Evolutionary conservation across 371 early-diverging fungal species (phyloP).

Genomic region (Rhizomucor miehei): DNA sequence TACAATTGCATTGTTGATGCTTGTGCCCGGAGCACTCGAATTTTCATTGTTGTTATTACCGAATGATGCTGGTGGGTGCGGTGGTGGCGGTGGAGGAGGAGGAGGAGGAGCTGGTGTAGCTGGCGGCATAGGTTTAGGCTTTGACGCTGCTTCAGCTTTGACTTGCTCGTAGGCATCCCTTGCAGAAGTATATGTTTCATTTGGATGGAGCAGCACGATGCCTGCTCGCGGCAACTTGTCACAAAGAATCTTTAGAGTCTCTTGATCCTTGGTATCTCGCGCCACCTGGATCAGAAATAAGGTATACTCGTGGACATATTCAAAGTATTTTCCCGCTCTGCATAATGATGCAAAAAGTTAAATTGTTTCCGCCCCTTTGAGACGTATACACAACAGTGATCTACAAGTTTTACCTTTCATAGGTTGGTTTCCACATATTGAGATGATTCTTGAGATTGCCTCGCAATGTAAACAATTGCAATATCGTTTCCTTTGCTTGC

Average conservation of each 20-base stretch:
- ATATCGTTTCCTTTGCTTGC: slow-evolving; percentile 56
- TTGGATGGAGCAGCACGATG: slow-evolving; percentile 47
- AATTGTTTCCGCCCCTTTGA: background rate
- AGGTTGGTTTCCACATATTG: slow-evolving; percentile 71
- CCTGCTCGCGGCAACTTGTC: slow-evolving; percentile 56
- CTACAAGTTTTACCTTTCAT: slow-evolving; percentile 54
- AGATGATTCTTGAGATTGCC: slow-evolving; percentile 48
- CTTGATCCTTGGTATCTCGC: slow-evolving; percentile 52
- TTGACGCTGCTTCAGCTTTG: no score
- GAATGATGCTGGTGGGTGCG: no score
- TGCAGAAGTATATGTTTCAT: slow-evolving; percentile 21
- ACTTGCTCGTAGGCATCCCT: no score
- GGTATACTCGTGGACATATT: slow-evolving; percentile 63
- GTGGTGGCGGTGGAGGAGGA: no score
- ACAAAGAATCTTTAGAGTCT: slow-evolving; percentile 53
- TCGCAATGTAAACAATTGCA: slow-evolving; percentile 56
- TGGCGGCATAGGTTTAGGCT: no score
- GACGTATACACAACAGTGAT: background rate
- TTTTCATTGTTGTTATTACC: no score
- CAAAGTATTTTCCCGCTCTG: slow-evolving; percentile 68
- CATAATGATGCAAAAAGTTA: no score
- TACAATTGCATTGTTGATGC: no score
- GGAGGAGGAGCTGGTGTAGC: no score
- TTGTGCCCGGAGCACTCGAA: no score
- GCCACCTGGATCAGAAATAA: slow-evolving; percentile 55